Conservation (phyloP, 352 stramenopile genomes). For the Peronospora belbahrii region DNA sequence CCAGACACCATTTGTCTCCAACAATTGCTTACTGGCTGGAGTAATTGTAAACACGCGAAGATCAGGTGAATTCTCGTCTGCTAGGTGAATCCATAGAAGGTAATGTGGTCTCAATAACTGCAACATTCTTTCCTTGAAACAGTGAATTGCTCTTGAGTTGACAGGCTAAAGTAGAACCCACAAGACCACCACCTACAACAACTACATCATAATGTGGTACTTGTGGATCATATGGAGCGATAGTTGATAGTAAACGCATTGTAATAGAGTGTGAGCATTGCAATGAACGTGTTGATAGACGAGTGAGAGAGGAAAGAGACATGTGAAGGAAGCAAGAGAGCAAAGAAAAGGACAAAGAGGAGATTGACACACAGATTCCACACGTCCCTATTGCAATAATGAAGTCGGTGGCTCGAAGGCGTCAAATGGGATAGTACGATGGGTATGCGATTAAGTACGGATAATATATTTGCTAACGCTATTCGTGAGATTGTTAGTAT, state of each 20-base stretch:
- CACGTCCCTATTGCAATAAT: too few relatives aligned
- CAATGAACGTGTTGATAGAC: conserved; percentile 19
- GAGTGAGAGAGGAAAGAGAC: too few relatives aligned
- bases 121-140: conserved; percentile 75
- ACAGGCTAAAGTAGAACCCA: conserved; percentile 73
- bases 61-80: conserved; percentile 67
- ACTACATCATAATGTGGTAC: conserved; percentile 69
- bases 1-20: conserved; percentile 76
- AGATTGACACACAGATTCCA: too few relatives aligned
- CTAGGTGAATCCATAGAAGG: conserved; percentile 30
- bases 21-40: conserved; percentile 66
- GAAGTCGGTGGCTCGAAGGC: too few relatives aligned
- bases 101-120: conserved; percentile 55
- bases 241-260: conserved; percentile 15
- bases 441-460: too few relatives aligned
- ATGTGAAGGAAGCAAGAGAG: conserved; percentile 27
- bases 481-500: too few relatives aligned
- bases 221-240: conserved; percentile 21
- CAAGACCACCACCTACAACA: conserved; percentile 77
- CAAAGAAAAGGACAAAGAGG: too few relatives aligned
- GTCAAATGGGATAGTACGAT: too few relatives aligned
- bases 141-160: conserved; percentile 68
- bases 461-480: too few relatives aligned
- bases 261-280: conserved; percentile 8
- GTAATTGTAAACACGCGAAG: conserved; percentile 88